These are phyloP conservation scores for Penicillium frequentans DNA, from an alignment of 2,329 filamentous ascomycete species.

Conservation along the genomic window DNA sequence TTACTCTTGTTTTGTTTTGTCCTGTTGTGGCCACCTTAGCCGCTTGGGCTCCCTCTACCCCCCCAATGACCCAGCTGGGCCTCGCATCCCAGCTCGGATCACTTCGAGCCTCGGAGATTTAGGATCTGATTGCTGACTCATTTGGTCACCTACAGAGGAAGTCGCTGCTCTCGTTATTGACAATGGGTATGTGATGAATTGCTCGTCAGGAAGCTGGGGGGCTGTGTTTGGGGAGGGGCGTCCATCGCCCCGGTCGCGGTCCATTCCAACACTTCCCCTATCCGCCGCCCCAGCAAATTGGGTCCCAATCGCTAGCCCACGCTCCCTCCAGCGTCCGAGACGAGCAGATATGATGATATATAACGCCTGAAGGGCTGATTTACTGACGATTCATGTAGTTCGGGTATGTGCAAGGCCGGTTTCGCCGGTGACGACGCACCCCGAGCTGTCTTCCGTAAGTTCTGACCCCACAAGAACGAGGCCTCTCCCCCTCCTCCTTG, in stretches of 20 bases:
- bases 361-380: conserved; percentile 1
- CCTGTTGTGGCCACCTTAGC: conserved; percentile 32
- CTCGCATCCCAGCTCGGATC: conserved; percentile 6
- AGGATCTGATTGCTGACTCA: conserved; percentile 36
- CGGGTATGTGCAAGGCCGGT: conserved; percentile 99
- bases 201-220: conserved; percentile 11
- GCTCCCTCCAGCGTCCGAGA: neutral
- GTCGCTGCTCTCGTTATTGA: conserved; percentile 99
- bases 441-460: conserved; percentile 99
- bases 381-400: conserved; percentile 61
- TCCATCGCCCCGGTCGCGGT: conserved; percentile 23
- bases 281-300: conserved; percentile 13
- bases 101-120: conserved; percentile 11
- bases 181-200: conserved; percentile 90
- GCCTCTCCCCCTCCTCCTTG: conserved; percentile 19
- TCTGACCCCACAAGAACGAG: conserved; percentile 25
- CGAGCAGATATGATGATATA: neutral
- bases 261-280: conserved; percentile 16
- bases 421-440: conserved; percentile 99
- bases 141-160: conserved; percentile 73
- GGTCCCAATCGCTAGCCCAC: conserved; percentile 16
- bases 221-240: conserved; percentile 25
- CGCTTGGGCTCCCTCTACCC: conserved; percentile 17
- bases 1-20: neutral
- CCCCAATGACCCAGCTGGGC: conserved; percentile 10